Conservation (phyloP, 805 yeast genomes). For the Candida dendrica region DNA sequence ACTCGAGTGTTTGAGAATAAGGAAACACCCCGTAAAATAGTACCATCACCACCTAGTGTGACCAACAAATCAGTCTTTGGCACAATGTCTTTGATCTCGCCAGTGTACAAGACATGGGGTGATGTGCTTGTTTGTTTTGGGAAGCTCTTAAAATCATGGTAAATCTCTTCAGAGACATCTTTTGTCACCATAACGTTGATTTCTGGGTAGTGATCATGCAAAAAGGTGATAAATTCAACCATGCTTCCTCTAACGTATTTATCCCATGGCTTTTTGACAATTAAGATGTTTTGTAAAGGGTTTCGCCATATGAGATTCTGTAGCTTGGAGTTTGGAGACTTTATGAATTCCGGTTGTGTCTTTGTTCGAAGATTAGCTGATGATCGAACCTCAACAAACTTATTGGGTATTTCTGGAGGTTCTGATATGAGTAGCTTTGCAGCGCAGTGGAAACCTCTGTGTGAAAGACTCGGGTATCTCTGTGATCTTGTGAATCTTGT, state of each 20-base stretch:
- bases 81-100: slow-evolving; percentile 48
- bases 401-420: slow-evolving; percentile 19
- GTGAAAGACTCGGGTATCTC: neutral
- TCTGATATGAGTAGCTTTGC: slow-evolving; percentile 16
- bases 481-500: too few relatives aligned
- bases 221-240: slow-evolving; percentile 53
- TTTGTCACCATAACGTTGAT: slow-evolving; percentile 73
- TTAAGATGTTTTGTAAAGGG: slow-evolving; percentile 65
- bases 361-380: slow-evolving; percentile 22
- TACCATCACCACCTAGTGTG: slow-evolving; percentile 95
- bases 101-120: slow-evolving; percentile 47
- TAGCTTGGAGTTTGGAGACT: slow-evolving; percentile 52
- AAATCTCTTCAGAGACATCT: slow-evolving; percentile 67
- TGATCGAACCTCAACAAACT: slow-evolving; percentile 24
- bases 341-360: slow-evolving; percentile 43
- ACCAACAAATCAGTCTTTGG: slow-evolving; percentile 72
- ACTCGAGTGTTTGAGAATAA: slow-evolving; percentile 62
- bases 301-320: slow-evolving; percentile 63
- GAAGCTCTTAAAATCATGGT: slow-evolving; percentile 19
- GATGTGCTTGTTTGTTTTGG: slow-evolving; percentile 19
- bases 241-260: slow-evolving; percentile 56
- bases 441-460: neutral
- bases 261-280: slow-evolving; percentile 84
- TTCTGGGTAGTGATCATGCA: slow-evolving; percentile 57
- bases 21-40: slow-evolving; percentile 78